Conservation (phyloP, 768 basidiomycete genomes). For the Galerina sulciceps region DNA sequence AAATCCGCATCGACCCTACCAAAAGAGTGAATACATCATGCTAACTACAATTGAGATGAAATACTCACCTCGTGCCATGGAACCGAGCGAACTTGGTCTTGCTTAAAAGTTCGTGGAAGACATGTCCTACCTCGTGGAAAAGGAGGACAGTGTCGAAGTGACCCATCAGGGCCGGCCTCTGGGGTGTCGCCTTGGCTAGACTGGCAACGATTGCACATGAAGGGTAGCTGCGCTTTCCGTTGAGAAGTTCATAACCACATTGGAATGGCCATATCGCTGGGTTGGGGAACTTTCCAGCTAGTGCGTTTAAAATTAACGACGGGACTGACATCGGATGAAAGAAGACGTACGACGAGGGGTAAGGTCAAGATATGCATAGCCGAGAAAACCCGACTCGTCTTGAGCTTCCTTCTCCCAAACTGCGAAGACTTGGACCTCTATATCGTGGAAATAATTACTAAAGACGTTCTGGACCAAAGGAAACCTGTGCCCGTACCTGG, state of each 20-base stretch:
- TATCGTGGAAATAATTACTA: slow-evolving; percentile 23
- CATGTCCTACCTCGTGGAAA: slow-evolving; percentile 90
- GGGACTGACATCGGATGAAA: background rate
- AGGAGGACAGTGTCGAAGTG: slow-evolving; percentile 89
- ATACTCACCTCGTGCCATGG: slow-evolving; percentile 73
- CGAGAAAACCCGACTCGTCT: slow-evolving; percentile 73
- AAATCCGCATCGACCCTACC: slow-evolving; percentile 74
- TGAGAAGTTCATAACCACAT: slow-evolving; percentile 59
- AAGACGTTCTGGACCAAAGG: slow-evolving; percentile 5
- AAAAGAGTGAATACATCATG: background rate
- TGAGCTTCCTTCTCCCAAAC: slow-evolving; percentile 86
- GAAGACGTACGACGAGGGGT: slow-evolving; percentile 72
- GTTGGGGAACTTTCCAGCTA: slow-evolving; percentile 82
- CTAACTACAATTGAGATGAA: background rate
- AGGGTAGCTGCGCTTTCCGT: slow-evolving; percentile 72
- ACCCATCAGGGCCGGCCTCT: slow-evolving; percentile 83
- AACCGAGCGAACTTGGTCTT: slow-evolving; percentile 74
- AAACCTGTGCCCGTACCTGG: slow-evolving; percentile 49
- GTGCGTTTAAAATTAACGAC: background rate
- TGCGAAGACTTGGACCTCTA: slow-evolving; percentile 79
- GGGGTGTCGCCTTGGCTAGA: slow-evolving; percentile 81
- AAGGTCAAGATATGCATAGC: slow-evolving; percentile 87
- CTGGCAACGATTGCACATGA: slow-evolving; percentile 89
- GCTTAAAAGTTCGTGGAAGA: slow-evolving; percentile 72
- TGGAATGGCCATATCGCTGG: slow-evolving; percentile 85